Evolutionary conservation across 2,329 filamentous ascomycete species (phyloP), one percentile per base, ranked within the genome.

Genomic region (Akanthomyces uredinophilus): DNA sequence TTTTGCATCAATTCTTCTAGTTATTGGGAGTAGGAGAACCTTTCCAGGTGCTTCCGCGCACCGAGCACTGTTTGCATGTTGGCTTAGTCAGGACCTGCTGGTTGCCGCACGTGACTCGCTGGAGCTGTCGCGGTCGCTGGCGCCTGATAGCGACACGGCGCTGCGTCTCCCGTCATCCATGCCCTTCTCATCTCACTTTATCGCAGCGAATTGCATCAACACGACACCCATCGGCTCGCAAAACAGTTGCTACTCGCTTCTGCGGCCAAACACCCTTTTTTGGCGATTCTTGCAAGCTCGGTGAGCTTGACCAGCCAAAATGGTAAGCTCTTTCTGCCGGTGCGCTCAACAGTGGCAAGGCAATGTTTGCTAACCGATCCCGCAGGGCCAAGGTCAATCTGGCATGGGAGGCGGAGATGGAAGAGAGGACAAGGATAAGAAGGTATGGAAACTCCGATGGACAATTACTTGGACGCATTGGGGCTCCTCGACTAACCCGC

Each of bases 381-480:
- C 63, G 60, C 68, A 92, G 90, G 90, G 90, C 83, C 89, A 91
- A 79, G 88, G 89, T 69, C 89, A 96, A 77, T 96, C 93, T 75
- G 91, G 91, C 73, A 89, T 96, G 80, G 92, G 91, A 70, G 87
- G 87, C 62, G 85, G 85, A 65, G 91, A 94, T 73, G 89, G 89
- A 67, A 89, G 89, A 66, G 88, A 94, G 70, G 89, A 91, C 18
- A 93, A 93, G 80, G 93, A 96, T 72, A 96, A 98, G 85, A 98
- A 98, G 86, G 94, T 91, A 79, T 61, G 75, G 4, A 10, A 16
- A 47, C 11, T 2, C 61, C 35, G 52, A 39, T 59, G 29, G 29
- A 32, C 11, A 13, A 5, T 13, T 58, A 27, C 24, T 18, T 10
- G 29, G 13, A 46, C 37, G 18, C 35, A 41, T 6, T 20, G 16